Percentiles rank a stretch among this genome's conserved stretches.
phyloP scores from a whole-genome alignment of 148 eudicot species.

The Rhododendron henanense region DNA sequence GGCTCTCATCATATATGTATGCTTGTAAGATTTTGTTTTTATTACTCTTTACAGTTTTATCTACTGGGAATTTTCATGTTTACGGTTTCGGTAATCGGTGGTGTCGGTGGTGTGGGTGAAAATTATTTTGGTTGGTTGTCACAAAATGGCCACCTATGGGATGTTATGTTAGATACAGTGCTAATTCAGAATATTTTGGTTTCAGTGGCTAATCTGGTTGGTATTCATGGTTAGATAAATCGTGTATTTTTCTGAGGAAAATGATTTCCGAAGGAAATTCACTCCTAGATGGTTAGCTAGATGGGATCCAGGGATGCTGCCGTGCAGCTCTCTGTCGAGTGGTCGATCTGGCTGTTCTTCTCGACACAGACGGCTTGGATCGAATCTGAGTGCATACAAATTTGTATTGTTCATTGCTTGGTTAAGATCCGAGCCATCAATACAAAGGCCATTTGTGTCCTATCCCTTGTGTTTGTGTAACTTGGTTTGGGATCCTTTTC shows the following conservation, averaged over 20 bases:
- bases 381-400: no score
- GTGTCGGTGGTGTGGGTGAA: conserved; percentile 29
- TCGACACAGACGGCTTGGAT: fast-evolving
- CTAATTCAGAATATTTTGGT: conserved; percentile 15
- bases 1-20: background rate
- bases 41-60: background rate
- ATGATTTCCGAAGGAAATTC: conserved; percentile 1
- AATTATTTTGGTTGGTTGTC: conserved; percentile 22
- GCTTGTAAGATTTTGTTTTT: conserved; percentile 32
- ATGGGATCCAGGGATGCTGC: background rate
- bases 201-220: conserved; percentile 3
- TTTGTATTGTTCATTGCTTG: no score
- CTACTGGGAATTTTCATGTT: conserved; percentile 2
- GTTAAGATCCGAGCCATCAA: no score
- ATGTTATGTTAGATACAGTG: conserved; percentile 31
- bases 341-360: no score
- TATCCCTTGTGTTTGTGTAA: no score
- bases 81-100: conserved; percentile 24
- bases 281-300: background rate
- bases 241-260: background rate
- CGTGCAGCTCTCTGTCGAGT: no score
- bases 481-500: no score
- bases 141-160: conserved; percentile 20
- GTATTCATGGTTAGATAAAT: background rate
- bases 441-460: background rate